phyloP scores from a whole-genome alignment of 441 rosid species.

The Arabidopsis hybrid region DNA sequence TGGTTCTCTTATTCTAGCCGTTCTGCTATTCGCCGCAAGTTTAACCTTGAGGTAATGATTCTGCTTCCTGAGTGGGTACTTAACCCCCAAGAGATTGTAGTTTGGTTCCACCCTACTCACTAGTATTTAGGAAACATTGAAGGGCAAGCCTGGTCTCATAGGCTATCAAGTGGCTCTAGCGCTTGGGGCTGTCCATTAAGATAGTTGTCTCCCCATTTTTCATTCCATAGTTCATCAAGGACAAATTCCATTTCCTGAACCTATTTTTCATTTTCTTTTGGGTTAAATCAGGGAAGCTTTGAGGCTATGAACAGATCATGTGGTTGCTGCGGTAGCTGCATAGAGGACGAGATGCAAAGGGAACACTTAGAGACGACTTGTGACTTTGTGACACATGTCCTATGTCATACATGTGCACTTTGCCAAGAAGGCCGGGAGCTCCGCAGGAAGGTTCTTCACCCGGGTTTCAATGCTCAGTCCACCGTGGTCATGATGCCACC shows the following conservation, averaged over 20 bases:
- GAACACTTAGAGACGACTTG: constrained; percentile 82
- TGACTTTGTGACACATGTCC: constrained; percentile 77
- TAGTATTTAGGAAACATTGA: neutral
- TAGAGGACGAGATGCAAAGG: constrained; percentile 78
- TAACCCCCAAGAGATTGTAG: constrained; percentile 1
- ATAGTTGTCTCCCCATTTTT: neutral
- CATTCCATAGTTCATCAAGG: neutral
- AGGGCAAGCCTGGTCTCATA: neutral
- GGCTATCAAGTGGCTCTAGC: neutral
- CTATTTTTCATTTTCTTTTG: constrained; percentile 10
- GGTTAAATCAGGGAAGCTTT: constrained; percentile 69
- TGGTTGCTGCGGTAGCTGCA: constrained; percentile 81
- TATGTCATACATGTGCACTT: constrained; percentile 87
- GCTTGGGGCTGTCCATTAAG: neutral
- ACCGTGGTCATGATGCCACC: constrained; percentile 87
- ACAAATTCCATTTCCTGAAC: neutral
- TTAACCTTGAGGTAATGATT: constrained; percentile 85
- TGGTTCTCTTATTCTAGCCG: constrained; percentile 87
- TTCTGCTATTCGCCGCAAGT: constrained; percentile 78
- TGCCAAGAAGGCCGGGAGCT: constrained; percentile 98
- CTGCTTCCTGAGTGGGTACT: neutral
- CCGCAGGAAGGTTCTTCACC: constrained; percentile 87
- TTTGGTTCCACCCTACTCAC: neutral
- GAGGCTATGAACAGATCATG: constrained; percentile 85
- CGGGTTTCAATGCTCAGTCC: constrained; percentile 80